A percentile compares a stretch with the other conserved stretches of the same genome.
These are phyloP conservation scores for Fusarium luffae DNA, from an alignment of 2,329 filamentous ascomycete species.

Conservation along the genomic window DNA sequence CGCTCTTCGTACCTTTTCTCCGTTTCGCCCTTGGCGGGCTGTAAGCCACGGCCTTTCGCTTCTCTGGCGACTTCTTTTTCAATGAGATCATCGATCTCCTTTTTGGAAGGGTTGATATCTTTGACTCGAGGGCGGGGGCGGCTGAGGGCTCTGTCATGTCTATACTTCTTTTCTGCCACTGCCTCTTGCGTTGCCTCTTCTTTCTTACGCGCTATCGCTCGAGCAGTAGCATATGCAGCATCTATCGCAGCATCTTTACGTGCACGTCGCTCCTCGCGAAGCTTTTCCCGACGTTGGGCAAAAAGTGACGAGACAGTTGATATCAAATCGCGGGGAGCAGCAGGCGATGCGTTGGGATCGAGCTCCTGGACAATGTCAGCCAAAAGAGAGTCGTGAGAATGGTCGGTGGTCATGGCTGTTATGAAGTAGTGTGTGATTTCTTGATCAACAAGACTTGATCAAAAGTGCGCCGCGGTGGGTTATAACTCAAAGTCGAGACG, in stretches of 20 bases:
- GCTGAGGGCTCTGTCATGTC: neutral
- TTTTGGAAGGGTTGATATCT: neutral
- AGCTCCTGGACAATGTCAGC: constrained; percentile 1
- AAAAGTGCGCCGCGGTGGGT: neutral
- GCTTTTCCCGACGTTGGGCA: neutral
- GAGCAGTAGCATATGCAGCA: neutral
- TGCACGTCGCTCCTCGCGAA: neutral
- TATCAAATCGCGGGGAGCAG: constrained; percentile 21
- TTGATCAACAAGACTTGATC: neutral
- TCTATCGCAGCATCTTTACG: neutral
- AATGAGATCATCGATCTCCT: constrained; percentile 24
- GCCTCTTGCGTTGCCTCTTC: neutral
- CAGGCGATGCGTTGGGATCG: constrained; percentile 1
- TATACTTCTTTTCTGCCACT: neutral
- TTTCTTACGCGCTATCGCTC: neutral
- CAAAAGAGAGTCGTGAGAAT: neutral
- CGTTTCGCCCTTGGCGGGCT: constrained; percentile 11
- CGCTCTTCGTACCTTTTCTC: constrained; percentile 11
- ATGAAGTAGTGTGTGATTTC: neutral
- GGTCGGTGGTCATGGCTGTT: neutral
- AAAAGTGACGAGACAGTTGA: constrained; percentile 26
- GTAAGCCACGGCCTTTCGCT: constrained; percentile 1
- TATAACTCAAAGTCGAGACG: constrained; percentile 1
- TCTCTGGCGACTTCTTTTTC: constrained; percentile 17
- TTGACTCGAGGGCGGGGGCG: neutral